Base-by-base conservation (phyloP, 331 rosid genomes). In the Saraca asoca region DNA sequence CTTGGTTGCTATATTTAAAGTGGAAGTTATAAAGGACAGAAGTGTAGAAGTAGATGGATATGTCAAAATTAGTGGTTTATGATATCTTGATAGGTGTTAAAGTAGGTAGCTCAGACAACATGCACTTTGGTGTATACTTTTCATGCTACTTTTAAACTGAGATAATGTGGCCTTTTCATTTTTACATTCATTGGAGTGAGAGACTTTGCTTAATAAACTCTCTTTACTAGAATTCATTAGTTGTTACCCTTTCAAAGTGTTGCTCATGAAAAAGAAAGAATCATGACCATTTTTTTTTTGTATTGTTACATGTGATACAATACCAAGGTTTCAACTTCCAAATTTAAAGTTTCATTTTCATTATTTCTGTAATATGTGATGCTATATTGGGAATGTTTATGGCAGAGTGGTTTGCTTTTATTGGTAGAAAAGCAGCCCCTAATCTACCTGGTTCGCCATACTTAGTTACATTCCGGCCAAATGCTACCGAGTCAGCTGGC, bases 331-430 rank as follows among this genome's bases (percentile, higher is more conserved):
- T 19, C 60, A 24, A 3, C 31, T 24, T 24, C 31, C 3, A 70
- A 69, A 57, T 55, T 16, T 51, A 38, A 5, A 55, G 61, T 46
- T 60, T 15, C 73, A 52, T 64, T 65, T 51, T 67, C 33, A 33
- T 33, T 24, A 54, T 70, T 58, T 42, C 49, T 64, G 42, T 38
- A 55, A 69, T 52, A 37, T 54, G 12, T 51, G 60, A 49, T 73
- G 52, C 68, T 60, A 76, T 51, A 42, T 60, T 70, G 67, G 45
- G 55, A 71, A 58, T 73, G 49, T 50, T 78, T 75, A 82, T 77
- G 70, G 79, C 97, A 94, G 99, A 94, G 41, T 94, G 97, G 99
- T 82, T 79, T 75, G 79, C 92, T 55, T 94, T 94, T 81, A 75
- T 94, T 4, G 99, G 99, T 71, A 84, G 84, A 75, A 81, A 70